A percentile compares a stretch with the other conserved stretches of the same genome.
These are phyloP conservation scores for Nicotiana sylvestris DNA, from an alignment of 257 asterid species.

Conservation along the genomic window DNA sequence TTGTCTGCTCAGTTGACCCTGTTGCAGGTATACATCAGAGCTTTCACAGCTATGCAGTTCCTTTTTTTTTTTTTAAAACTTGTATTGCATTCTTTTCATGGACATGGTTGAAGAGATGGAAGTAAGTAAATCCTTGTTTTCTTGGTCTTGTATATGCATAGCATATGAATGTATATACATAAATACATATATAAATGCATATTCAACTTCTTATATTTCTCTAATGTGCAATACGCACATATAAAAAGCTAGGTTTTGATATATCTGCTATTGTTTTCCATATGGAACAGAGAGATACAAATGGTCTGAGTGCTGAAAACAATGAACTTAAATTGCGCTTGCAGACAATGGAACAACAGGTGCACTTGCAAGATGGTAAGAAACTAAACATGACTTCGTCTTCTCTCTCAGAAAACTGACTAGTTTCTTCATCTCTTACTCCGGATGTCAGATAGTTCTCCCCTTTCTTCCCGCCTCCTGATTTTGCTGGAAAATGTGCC, in stretches of 20 bases:
- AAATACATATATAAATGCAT: neutral
- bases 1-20: conserved; percentile 79
- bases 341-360: conserved; percentile 89
- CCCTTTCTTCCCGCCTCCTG: neutral
- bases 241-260: conserved; percentile 5
- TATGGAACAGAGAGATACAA: conserved; percentile 72
- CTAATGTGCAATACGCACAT: neutral
- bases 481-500: neutral
- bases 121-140: neutral
- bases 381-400: neutral
- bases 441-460: too few relatives aligned
- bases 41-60: neutral
- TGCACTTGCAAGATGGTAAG: conserved; percentile 88
- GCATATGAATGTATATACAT: neutral
- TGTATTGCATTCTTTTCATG: neutral
- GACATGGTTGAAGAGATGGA: neutral
- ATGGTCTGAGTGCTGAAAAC: conserved; percentile 70
- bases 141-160: neutral
- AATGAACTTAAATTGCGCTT: conserved; percentile 83
- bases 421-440: too few relatives aligned
- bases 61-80: neutral
- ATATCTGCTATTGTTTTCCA: conserved; percentile 10
- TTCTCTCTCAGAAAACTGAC: neutral
- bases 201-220: neutral
- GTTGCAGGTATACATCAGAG: conserved; percentile 50